Percentiles rank a stretch among this genome's conserved stretches.
Conservation (phyloP, 148 eudicot species). For the Vaccinium darrowii region DNA sequence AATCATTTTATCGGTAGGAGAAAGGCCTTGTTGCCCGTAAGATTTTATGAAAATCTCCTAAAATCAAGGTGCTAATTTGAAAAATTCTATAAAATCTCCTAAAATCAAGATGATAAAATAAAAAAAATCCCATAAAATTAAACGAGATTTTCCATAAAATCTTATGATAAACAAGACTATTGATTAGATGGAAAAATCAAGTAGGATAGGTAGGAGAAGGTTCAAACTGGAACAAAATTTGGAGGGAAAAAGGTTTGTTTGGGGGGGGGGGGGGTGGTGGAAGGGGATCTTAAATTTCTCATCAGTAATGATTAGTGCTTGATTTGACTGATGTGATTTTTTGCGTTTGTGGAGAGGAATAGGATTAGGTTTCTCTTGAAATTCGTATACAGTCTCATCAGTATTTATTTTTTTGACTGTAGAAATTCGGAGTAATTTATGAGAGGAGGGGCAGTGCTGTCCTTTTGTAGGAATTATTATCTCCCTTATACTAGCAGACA, state of each 20-base stretch:
- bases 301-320: constrained; percentile 28
- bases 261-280: neutral
- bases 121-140: too few species aligned
- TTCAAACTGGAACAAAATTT: neutral
- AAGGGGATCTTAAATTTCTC: neutral
- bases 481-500: neutral
- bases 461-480: neutral
- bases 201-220: too few species aligned
- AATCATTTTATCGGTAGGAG: too few species aligned
- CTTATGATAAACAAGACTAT: too few species aligned
- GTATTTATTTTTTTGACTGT: too few species aligned
- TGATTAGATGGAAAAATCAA: too few species aligned
- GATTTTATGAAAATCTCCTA: too few species aligned
- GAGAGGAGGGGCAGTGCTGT: neutral
- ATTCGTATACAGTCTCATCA: neutral
- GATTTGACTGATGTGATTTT: constrained; percentile 23
- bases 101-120: too few species aligned
- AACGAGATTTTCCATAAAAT: too few species aligned
- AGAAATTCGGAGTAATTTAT: neutral
- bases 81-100: too few species aligned
- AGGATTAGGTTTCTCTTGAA: constrained; percentile 10
- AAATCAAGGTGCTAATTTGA: too few species aligned
- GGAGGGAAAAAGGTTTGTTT: neutral
- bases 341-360: neutral
- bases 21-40: too few species aligned